phyloP scores from a whole-genome alignment of 2,329 filamentous ascomycete genomes.

The Cladosporium phlei region DNA sequence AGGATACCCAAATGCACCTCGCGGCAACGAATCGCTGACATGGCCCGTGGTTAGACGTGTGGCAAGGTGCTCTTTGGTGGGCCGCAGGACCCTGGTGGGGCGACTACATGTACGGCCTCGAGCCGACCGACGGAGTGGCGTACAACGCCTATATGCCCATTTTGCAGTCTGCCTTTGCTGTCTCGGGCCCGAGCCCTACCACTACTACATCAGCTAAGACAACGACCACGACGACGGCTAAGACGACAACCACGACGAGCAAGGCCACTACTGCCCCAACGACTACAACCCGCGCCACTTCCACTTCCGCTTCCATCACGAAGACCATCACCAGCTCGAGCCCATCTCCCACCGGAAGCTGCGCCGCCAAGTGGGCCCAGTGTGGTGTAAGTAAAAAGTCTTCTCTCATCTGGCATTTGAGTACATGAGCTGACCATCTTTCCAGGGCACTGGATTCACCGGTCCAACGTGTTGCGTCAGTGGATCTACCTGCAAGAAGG shows the following conservation, averaged over 20 bases:
- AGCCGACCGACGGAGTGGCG: slow-evolving; percentile 44
- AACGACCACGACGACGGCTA: slow-evolving; percentile 5
- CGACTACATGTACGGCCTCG: slow-evolving; percentile 36
- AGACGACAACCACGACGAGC: slow-evolving; percentile 17
- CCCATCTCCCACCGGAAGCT: background rate
- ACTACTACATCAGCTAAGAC: slow-evolving; percentile 14
- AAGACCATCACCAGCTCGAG: slow-evolving; percentile 1
- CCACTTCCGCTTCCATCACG: background rate
- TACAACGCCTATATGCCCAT: slow-evolving; percentile 30
- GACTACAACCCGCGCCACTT: background rate
- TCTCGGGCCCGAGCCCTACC: slow-evolving; percentile 11
- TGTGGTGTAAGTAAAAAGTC: slow-evolving; percentile 6
- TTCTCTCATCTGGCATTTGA: too few relatives aligned
- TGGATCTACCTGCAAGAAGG: slow-evolving; percentile 26
- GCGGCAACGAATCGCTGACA: background rate
- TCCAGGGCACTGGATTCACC: slow-evolving; percentile 25
- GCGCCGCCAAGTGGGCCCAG: slow-evolving; percentile 6
- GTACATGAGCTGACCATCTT: too few relatives aligned
- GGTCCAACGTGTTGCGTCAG: slow-evolving; percentile 29
- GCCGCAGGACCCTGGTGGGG: slow-evolving; percentile 50
- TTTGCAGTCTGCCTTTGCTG: slow-evolving; percentile 10
- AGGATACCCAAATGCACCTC: background rate
- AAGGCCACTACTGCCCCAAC: slow-evolving; percentile 4
- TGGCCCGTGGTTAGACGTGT: slow-evolving; percentile 39
- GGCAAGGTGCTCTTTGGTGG: slow-evolving; percentile 53